Evolutionary conservation across 371 early-diverging fungal genomes (phyloP), one percentile per base, ranked within the genome.

Genomic region (Mucor plumbeus): DNA sequence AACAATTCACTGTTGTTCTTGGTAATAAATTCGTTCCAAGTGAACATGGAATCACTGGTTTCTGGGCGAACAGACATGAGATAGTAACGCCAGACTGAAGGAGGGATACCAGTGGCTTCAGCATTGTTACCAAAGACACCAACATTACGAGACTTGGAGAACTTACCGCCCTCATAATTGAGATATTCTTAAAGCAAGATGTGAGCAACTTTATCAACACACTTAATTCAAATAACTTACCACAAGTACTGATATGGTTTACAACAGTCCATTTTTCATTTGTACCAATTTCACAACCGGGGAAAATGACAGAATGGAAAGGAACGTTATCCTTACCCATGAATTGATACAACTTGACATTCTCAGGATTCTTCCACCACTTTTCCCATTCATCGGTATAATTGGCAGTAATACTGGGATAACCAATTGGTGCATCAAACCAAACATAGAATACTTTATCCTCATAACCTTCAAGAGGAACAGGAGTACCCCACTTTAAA

Each of bases 311-410:
- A 7, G 99, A 94, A 80, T 99, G 99, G 94, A 99, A 99, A 41
- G 99, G 96, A 13, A 99, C 99, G 70, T 99, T 99, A 82, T 99
- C 99, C 85, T 99, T 99, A 76, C 99, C 99, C 99, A 99, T 99
- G 80, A 99, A 99, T 85, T 99, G 97, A 84, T 95, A 97, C 71
- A 99, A 85, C 75, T 96, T 87, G 61, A 98, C 98, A 44, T 98
- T 77, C 19, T 95, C 87, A 1, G 97, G 96, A 78, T 98, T 96
- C 88, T 96, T 95, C 98, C 99, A 99, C 99, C 99, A 99, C 75
- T 92, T 86, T 76, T 94, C 91, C 98, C 98, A 97, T 10, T 96
- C 92, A 59, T 78, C 74, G 21, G 97, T 96, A 77, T 97, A 95
- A 66, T 91, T 95, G 64, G 98, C 97, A 6, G 98, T 97, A 76